phyloP scores from a whole-genome alignment of 768 basidiomycete genomes.

The Lactarius indigo region DNA sequence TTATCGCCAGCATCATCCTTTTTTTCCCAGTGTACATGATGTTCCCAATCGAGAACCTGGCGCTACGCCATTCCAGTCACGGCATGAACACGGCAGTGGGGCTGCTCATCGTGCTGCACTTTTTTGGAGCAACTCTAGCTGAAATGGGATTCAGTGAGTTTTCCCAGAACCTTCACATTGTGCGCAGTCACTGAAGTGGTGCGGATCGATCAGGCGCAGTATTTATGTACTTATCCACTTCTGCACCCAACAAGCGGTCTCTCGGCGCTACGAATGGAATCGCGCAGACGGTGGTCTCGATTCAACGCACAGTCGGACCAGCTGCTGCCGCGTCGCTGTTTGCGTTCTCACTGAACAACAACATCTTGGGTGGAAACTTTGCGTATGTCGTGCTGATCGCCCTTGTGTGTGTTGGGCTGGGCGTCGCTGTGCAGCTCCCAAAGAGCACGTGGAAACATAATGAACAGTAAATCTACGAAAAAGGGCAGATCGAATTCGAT shows the following conservation, averaged over 20 bases:
- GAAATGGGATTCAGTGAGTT: constrained; percentile 21
- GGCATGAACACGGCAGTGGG: not conserved
- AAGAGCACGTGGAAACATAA: not conserved
- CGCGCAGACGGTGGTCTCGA: constrained; percentile 36
- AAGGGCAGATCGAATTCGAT: too few species aligned
- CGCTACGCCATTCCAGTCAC: not conserved
- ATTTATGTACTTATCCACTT: constrained; percentile 63
- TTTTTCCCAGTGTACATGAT: constrained; percentile 28
- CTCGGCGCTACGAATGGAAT: constrained; percentile 67
- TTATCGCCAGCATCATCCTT: constrained; percentile 28
- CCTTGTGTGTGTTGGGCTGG: not conserved
- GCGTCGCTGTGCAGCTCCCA: too few species aligned
- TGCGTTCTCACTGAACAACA: constrained; percentile 50
- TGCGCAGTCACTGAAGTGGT: not conserved
- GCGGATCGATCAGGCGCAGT: constrained; percentile 50
- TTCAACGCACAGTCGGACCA: constrained; percentile 49
- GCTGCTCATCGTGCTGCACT: constrained; percentile 2
- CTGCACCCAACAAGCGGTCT: constrained; percentile 58
- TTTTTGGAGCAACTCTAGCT: not conserved
- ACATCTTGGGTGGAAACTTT: constrained; percentile 45
- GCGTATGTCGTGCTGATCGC: constrained; percentile 2
- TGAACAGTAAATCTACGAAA: not conserved
- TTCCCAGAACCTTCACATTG: too few species aligned
- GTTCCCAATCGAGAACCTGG: constrained; percentile 30
- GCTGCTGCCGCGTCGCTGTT: constrained; percentile 59